A percentile compares a stretch with the other conserved stretches of the same genome.
phyloP scores from a whole-genome alignment of 2,329 filamentous ascomycete species.

The Myriosclerotinia curreyana region DNA sequence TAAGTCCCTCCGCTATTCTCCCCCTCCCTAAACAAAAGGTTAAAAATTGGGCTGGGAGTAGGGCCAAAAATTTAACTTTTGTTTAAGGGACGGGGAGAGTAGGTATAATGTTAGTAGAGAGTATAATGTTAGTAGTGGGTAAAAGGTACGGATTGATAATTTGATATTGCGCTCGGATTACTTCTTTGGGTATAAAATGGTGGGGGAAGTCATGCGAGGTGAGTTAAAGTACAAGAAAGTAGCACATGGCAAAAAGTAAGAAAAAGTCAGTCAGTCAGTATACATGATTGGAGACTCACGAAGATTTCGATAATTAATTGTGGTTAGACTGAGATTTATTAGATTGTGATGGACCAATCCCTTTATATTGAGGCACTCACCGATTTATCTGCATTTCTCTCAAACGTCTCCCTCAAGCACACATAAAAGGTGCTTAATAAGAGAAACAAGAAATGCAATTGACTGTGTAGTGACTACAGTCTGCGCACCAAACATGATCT shows the following conservation, averaged over 20 bases:
- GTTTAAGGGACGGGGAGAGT: too few relatives aligned
- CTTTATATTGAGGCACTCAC: neutral
- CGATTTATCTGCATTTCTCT: neutral
- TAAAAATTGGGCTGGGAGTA: too few relatives aligned
- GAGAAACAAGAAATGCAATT: slow-evolving; percentile 2
- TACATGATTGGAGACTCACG: neutral
- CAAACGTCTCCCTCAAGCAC: neutral
- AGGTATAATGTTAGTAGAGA: too few relatives aligned
- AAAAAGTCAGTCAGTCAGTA: neutral
- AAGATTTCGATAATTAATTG: neutral
- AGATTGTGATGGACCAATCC: neutral
- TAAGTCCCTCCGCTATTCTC: neutral
- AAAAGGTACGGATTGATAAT: neutral
- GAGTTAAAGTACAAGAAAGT: neutral
- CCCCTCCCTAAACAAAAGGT: too few relatives aligned
- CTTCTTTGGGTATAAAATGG: neutral
- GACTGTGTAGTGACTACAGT: slow-evolving; percentile 6
- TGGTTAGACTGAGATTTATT: neutral
- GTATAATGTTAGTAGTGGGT: neutral
- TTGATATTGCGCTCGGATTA: neutral
- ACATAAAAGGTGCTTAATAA: neutral
- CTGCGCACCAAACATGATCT: neutral
- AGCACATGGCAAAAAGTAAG: neutral
- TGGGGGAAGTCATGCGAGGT: neutral
- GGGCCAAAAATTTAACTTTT: too few relatives aligned